These are phyloP conservation scores for Verticillium tricorpus DNA, from an alignment of 2,329 filamentous ascomycete species.

Conservation along the genomic window DNA sequence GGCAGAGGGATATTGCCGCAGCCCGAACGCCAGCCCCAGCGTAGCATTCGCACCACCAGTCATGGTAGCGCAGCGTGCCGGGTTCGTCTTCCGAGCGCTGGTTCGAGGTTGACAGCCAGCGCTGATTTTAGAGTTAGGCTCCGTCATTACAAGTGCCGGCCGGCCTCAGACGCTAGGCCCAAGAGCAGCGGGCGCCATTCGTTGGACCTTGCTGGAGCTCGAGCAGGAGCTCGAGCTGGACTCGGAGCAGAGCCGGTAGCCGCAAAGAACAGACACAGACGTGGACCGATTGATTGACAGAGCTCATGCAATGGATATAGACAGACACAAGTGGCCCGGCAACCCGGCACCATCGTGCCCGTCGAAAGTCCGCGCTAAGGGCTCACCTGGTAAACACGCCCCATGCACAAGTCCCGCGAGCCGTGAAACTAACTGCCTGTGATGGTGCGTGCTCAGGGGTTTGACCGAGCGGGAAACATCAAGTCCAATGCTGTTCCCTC, in stretches of 20 bases:
- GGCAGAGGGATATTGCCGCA: background rate
- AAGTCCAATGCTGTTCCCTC: no score
- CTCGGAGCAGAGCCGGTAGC: background rate
- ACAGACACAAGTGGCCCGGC: background rate
- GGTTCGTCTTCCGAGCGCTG: background rate
- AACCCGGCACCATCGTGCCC: background rate
- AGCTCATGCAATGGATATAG: background rate
- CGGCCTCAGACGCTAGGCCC: background rate
- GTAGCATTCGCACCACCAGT: background rate
- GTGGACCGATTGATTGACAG: background rate
- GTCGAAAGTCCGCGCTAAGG: background rate
- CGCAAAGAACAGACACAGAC: background rate
- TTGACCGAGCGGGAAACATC: no score
- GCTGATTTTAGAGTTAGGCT: conserved; percentile 2
- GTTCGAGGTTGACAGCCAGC: background rate
- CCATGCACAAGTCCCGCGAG: background rate
- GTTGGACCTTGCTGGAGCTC: background rate
- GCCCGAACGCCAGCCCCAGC: background rate
- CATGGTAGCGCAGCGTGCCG: background rate
- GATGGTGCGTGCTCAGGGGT: no score
- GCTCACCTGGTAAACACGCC: background rate
- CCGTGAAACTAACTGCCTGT: background rate
- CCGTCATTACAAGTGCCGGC: conserved; percentile 4
- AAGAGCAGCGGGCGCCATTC: background rate
- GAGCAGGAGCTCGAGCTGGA: background rate